Conservation (phyloP, 1,284 basidiomycete species). For the Puccinia coronata region DNA sequence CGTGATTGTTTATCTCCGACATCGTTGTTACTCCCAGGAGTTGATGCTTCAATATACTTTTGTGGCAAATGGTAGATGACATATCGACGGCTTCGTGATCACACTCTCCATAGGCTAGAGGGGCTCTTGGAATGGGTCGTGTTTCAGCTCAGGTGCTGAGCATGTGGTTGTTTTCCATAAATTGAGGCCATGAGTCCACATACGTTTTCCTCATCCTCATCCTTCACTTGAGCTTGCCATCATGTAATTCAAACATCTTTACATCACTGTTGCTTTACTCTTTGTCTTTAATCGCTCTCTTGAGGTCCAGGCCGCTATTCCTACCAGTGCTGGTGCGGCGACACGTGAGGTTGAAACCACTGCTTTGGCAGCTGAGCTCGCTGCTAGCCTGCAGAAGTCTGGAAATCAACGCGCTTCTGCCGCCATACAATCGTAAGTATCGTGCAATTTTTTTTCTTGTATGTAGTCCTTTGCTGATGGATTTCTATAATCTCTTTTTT, state of each 20-base stretch:
- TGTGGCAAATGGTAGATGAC: background rate
- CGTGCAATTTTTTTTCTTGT: no score
- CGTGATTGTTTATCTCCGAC: background rate
- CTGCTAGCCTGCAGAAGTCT: no score
- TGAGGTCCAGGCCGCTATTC: slow-evolving; percentile 3
- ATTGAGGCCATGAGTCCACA: background rate
- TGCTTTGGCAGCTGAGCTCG: no score
- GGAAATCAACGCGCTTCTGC: no score
- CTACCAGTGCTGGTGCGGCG: no score
- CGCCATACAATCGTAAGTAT: no score
- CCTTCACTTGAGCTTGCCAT: background rate
- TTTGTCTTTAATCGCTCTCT: background rate
- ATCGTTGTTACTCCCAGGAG: background rate
- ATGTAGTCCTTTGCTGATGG: no score
- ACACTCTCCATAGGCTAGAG: background rate
- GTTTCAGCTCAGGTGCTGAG: background rate
- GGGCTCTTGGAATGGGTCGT: background rate
- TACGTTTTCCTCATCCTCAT: background rate
- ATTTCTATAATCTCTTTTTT: no score
- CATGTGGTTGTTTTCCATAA: background rate
- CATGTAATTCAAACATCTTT: background rate
- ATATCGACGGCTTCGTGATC: background rate
- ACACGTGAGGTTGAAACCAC: no score
- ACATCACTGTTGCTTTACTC: background rate
- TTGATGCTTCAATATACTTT: background rate